These are phyloP conservation scores for Candida sanyaensis DNA, from an alignment of 1,139 yeast genomes.

Conservation along the genomic window DNA sequence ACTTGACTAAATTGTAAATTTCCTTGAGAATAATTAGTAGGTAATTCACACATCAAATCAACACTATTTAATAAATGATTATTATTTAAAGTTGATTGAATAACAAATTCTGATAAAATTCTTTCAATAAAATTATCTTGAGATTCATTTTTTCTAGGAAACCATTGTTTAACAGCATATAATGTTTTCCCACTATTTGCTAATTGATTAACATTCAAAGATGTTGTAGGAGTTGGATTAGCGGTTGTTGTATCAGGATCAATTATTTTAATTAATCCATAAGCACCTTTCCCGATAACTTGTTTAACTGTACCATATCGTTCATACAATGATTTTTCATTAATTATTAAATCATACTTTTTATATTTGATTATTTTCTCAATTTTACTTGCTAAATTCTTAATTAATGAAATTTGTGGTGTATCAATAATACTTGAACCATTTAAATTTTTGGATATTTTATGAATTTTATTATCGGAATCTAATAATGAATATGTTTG, in stretches of 20 bases:
- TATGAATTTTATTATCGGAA: constrained; percentile 23
- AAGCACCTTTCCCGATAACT: constrained; percentile 82
- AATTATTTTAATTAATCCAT: constrained; percentile 75
- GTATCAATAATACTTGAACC: constrained; percentile 57
- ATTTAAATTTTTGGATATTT: constrained; percentile 23
- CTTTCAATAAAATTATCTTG: constrained; percentile 63
- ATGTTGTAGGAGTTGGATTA: not conserved
- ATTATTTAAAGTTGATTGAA: constrained; percentile 68
- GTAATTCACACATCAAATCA: constrained; percentile 59
- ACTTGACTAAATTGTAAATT: constrained; percentile 65
- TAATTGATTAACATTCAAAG: not conserved
- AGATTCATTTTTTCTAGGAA: constrained; percentile 50
- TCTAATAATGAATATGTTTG: constrained; percentile 34
- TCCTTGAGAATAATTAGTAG: not conserved
- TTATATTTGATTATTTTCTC: constrained; percentile 24
- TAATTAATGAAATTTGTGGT: constrained; percentile 52
- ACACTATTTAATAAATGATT: constrained; percentile 69
- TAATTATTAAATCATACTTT: constrained; percentile 17
- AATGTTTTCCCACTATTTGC: constrained; percentile 15
- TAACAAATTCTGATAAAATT: constrained; percentile 75
- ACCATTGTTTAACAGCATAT: constrained; percentile 71
- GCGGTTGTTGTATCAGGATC: constrained; percentile 48
- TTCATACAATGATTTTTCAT: constrained; percentile 39
- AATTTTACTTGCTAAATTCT: constrained; percentile 48
- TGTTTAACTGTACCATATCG: constrained; percentile 82